These are phyloP conservation scores for Colletotrichum sansevieriae DNA, from an alignment of 2,329 filamentous ascomycete species.

Conservation along the genomic window DNA sequence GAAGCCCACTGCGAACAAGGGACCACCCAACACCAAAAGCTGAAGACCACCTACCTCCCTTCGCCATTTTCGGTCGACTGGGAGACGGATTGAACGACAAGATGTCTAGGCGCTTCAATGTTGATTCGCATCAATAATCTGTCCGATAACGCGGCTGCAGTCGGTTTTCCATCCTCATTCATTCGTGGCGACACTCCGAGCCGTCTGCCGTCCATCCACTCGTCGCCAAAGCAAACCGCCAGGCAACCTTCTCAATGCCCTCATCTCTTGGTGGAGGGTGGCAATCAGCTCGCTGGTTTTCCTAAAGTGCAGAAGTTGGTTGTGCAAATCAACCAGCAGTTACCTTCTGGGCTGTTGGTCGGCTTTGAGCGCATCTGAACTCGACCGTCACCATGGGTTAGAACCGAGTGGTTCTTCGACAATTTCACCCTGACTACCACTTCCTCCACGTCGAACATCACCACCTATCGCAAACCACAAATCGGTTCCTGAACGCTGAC, in stretches of 20 bases:
- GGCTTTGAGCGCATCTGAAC: not conserved
- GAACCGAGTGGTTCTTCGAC: constrained; percentile 29
- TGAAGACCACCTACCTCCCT: constrained; percentile 32
- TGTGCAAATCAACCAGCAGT: not conserved
- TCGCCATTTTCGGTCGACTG: constrained; percentile 26
- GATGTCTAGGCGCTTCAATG: not conserved
- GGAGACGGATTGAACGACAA: constrained; percentile 16
- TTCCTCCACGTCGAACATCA: constrained; percentile 6
- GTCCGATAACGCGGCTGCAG: not conserved
- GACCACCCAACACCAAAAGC: constrained; percentile 34
- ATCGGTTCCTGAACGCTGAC: constrained; percentile 30
- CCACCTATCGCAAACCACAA: constrained; percentile 9
- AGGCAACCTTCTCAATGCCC: constrained; percentile 6
- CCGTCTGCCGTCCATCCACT: not conserved
- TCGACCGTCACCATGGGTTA: not conserved
- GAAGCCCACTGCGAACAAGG: constrained; percentile 40
- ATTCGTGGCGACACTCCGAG: constrained; percentile 7
- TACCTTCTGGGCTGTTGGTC: not conserved
- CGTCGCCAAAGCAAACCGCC: not conserved
- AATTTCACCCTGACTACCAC: not conserved
- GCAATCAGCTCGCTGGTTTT: constrained; percentile 1
- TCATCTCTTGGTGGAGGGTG: constrained; percentile 10
- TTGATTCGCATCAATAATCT: constrained; percentile 8
- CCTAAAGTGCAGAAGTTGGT: constrained; percentile 27
- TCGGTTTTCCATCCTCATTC: constrained; percentile 2